Conservation (phyloP, 2,329 filamentous ascomycete species). For the Aspergillus hiratsukae region DNA sequence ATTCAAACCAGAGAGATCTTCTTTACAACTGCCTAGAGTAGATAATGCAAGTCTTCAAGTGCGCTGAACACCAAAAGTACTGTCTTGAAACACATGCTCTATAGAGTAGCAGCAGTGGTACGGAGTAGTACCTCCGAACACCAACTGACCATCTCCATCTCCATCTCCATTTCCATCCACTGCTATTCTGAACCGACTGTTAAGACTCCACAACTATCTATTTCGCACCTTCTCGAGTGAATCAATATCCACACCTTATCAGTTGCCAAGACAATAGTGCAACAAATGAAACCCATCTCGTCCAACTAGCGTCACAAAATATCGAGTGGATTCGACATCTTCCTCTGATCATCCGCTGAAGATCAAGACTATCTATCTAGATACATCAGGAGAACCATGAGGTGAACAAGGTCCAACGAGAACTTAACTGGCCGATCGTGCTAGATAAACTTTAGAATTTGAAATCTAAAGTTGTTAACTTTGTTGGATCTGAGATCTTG, state of each 20-base stretch:
- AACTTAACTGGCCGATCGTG: not conserved
- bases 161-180: too few relatives aligned
- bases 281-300: not conserved
- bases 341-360: too few relatives aligned
- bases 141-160: too few relatives aligned
- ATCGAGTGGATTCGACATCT: not conserved
- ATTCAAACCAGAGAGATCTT: not conserved
- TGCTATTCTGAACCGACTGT: not conserved
- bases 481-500: not conserved
- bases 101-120: not conserved
- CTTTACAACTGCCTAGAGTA: not conserved
- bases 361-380: not conserved
- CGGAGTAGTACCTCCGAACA: not conserved
- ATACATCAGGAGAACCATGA: not conserved
- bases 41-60: not conserved
- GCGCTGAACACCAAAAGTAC: not conserved
- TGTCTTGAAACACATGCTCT: not conserved
- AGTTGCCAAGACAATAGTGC: not conserved
- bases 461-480: not conserved
- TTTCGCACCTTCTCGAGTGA: not conserved
- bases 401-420: not conserved
- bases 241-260: not conserved
- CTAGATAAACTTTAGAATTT: not conserved
- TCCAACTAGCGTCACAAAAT: not conserved
- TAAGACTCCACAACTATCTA: not conserved